These are phyloP conservation scores for Globisporangium orthogonon DNA, from an alignment of 352 stramenopile genomes.

Conservation along the genomic window DNA sequence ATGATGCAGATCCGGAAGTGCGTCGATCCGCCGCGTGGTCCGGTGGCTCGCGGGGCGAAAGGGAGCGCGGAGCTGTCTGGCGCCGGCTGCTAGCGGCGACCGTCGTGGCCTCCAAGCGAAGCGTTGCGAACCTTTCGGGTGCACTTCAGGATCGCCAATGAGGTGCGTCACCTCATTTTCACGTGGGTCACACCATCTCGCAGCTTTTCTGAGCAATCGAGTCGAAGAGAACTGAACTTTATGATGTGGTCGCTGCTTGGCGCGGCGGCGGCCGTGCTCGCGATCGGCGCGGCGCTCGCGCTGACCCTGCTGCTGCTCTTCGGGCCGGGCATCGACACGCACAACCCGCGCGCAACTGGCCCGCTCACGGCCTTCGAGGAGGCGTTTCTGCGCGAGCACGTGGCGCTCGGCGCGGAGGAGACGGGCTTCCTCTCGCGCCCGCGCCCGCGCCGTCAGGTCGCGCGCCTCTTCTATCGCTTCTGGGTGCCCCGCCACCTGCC, in stretches of 20 bases:
- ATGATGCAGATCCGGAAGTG: slow-evolving; percentile 1
- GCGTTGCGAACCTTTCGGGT: too few relatives aligned
- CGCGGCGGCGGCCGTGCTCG: slow-evolving; percentile 16
- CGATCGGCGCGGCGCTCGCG: neutral
- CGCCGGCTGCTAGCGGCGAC: neutral
- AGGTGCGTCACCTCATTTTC: too few relatives aligned
- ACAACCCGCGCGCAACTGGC: slow-evolving; percentile 30
- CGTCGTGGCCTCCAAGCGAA: too few relatives aligned
- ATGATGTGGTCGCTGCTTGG: slow-evolving; percentile 17
- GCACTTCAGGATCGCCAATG: too few relatives aligned
- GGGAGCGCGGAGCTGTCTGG: neutral
- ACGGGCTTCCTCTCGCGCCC: slow-evolving; percentile 35
- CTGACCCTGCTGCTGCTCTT: slow-evolving; percentile 24
- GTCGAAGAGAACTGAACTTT: neutral
- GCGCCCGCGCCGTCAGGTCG: slow-evolving; percentile 25
- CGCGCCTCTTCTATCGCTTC: slow-evolving; percentile 67
- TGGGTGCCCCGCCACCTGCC: slow-evolving; percentile 51
- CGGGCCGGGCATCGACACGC: slow-evolving; percentile 44
- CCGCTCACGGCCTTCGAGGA: slow-evolving; percentile 41
- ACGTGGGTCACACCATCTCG: too few relatives aligned
- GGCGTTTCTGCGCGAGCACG: slow-evolving; percentile 42
- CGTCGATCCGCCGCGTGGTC: neutral
- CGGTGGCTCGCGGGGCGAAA: neutral
- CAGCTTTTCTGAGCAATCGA: neutral
- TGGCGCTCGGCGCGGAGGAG: slow-evolving; percentile 41